Percentiles rank a stretch among this genome's conserved stretches.
phyloP scores from a whole-genome alignment of 2,329 filamentous ascomycete genomes.

The Colletotrichum ledebouriae region DNA sequence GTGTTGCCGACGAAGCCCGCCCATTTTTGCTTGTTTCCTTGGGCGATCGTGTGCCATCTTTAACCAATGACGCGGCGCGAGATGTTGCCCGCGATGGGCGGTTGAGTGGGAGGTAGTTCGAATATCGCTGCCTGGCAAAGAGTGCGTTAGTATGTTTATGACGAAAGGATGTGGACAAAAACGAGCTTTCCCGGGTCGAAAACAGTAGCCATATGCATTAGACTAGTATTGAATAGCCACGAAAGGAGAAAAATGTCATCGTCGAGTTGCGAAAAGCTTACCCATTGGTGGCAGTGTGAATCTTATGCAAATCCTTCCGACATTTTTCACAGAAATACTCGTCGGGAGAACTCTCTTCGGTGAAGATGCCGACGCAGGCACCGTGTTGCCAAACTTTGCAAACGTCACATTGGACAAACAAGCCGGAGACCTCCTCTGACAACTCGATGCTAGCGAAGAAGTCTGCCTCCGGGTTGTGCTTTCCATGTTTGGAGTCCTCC shows the following conservation, averaged over 20 bases:
- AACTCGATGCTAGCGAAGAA: conserved; percentile 72
- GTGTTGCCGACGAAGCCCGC: conserved; percentile 63
- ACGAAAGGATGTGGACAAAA: not conserved
- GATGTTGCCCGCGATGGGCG: conserved; percentile 69
- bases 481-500: conserved; percentile 65
- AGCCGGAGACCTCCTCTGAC: conserved; percentile 88
- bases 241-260: no score
- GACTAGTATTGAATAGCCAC: not conserved
- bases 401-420: conserved; percentile 97
- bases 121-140: conserved; percentile 71
- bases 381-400: conserved; percentile 99
- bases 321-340: conserved; percentile 99
- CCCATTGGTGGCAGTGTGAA: conserved; percentile 86
- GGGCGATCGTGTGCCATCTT: conserved; percentile 70
- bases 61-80: conserved; percentile 74
- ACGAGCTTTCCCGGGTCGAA: no score
- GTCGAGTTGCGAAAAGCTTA: conserved; percentile 61
- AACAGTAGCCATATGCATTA: no score
- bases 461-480: conserved; percentile 70
- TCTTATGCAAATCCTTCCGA: conserved; percentile 89
- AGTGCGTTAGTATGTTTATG: conserved; percentile 24
- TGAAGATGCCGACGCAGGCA: conserved; percentile 96
- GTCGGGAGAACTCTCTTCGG: conserved; percentile 91
- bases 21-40: conserved; percentile 69
- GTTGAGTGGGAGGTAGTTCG: conserved; percentile 73